Percentiles rank a stretch among this genome's conserved stretches.
Conservation (phyloP, 2,329 filamentous ascomycete genomes). For the Gnomoniopsis sp. region DNA sequence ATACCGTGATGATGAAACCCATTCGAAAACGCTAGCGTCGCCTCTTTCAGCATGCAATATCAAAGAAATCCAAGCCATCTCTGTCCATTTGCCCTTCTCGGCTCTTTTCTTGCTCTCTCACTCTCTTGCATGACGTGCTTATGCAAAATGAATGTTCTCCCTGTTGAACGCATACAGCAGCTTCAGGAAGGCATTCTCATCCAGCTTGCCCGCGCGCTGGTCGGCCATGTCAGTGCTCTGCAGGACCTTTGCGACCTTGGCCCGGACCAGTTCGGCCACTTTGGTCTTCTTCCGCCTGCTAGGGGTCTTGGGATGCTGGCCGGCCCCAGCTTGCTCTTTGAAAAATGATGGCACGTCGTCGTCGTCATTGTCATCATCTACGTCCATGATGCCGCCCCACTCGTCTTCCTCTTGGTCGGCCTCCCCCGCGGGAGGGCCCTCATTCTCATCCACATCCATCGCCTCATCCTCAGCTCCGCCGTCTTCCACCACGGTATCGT, state of each 20-base stretch:
- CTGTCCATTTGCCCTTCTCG: not conserved
- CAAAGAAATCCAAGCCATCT: not conserved
- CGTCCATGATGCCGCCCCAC: slow-evolving; percentile 47
- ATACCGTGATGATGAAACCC: slow-evolving; percentile 3
- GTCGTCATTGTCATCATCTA: slow-evolving; percentile 54
- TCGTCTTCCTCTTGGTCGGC: slow-evolving; percentile 42
- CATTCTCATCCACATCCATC: slow-evolving; percentile 27
- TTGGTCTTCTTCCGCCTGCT: slow-evolving; percentile 74
- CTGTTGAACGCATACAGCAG: slow-evolving; percentile 81
- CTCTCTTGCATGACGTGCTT: slow-evolving; percentile 9
- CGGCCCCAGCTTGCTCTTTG: slow-evolving; percentile 45
- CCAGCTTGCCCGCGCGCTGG: slow-evolving; percentile 78
- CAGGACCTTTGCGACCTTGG: slow-evolving; percentile 83
- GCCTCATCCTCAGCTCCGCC: slow-evolving; percentile 37
- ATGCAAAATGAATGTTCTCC: slow-evolving; percentile 89
- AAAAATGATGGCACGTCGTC: slow-evolving; percentile 84
- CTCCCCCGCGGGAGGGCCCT: slow-evolving; percentile 38
- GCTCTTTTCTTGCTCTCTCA: no score
- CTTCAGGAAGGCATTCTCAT: slow-evolving; percentile 88
- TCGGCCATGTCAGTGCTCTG: slow-evolving; percentile 78
- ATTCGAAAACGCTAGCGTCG: not conserved
- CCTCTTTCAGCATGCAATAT: not conserved
- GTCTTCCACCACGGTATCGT: slow-evolving; percentile 59
- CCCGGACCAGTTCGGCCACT: slow-evolving; percentile 75
- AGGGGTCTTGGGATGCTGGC: slow-evolving; percentile 53